Evolutionary conservation across 306 rosid species (phyloP).

Genomic region (barrel medic (Medicago truncatula)): DNA sequence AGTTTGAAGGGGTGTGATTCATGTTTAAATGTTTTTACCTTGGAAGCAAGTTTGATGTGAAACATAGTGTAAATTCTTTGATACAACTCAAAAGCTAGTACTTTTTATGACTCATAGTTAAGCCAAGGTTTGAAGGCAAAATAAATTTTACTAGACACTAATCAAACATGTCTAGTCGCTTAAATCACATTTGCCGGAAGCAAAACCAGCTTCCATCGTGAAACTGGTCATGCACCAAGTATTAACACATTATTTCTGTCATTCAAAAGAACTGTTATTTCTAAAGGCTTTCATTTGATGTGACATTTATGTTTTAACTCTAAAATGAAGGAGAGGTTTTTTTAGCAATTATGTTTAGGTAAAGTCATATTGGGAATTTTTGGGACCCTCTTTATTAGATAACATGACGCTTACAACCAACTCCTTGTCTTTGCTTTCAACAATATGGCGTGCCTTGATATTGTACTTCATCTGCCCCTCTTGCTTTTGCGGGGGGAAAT

Average conservation of each 20-base stretch:
- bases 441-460: constrained; percentile 11
- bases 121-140: background rate
- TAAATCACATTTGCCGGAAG: background rate
- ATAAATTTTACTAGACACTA: background rate
- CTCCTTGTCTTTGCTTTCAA: background rate
- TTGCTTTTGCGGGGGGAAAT: background rate
- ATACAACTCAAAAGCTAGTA: background rate
- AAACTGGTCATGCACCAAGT: background rate
- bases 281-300: constrained; percentile 34
- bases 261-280: constrained; percentile 14
- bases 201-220: background rate
- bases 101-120: background rate
- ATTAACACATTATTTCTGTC: constrained; percentile 14
- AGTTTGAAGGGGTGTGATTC: background rate
- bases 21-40: background rate
- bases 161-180: background rate
- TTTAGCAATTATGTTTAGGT: constrained; percentile 12
- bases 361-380: constrained; percentile 3
- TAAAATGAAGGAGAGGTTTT: background rate
- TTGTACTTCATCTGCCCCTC: background rate
- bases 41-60: background rate
- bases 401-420: background rate
- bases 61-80: background rate
- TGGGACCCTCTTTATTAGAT: background rate
- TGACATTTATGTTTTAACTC: constrained; percentile 14